These are phyloP conservation scores for Xylariales sp. DNA, from an alignment of 2,329 filamentous ascomycete species.

Conservation along the genomic window DNA sequence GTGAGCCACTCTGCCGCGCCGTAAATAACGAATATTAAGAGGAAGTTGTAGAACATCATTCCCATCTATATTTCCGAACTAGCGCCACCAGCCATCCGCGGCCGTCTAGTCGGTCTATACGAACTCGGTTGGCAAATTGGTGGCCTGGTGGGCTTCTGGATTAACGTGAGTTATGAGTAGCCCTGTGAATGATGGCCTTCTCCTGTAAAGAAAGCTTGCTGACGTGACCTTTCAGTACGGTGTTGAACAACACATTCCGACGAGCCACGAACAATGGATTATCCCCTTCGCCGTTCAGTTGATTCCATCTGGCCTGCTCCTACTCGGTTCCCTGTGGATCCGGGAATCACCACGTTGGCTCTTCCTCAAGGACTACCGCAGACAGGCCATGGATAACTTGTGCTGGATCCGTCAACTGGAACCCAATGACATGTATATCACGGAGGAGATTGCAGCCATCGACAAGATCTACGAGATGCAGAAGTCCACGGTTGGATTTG, in stretches of 20 bases:
- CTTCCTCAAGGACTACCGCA: constrained; percentile 46
- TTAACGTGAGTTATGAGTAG: constrained; percentile 24
- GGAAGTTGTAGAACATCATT: constrained; percentile 33
- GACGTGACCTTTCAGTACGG: constrained; percentile 18
- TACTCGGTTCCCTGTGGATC: constrained; percentile 43
- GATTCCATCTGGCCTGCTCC: constrained; percentile 47
- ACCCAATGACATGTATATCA: constrained; percentile 50
- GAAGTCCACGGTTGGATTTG: constrained; percentile 6
- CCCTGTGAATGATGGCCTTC: too few species aligned
- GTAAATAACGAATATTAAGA: neutral
- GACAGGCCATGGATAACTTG: constrained; percentile 45
- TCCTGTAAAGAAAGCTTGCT: neutral
- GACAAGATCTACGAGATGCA: constrained; percentile 54
- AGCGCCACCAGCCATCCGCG: constrained; percentile 47
- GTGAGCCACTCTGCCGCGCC: constrained; percentile 8
- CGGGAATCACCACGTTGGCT: constrained; percentile 58
- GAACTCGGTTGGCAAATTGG: constrained; percentile 50
- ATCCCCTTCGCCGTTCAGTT: constrained; percentile 51
- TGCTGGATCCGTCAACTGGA: constrained; percentile 51
- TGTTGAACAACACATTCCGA: constrained; percentile 27
- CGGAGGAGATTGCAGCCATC: constrained; percentile 47
- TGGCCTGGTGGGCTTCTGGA: constrained; percentile 47
- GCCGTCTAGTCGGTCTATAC: constrained; percentile 49
- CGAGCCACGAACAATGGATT: constrained; percentile 39
- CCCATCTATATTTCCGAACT: constrained; percentile 42